Percentiles rank a stretch among this genome's conserved stretches.
Evolutionary conservation across 2,329 filamentous ascomycete species (phyloP).

Genomic region (Albifimbria verrucaria): DNA sequence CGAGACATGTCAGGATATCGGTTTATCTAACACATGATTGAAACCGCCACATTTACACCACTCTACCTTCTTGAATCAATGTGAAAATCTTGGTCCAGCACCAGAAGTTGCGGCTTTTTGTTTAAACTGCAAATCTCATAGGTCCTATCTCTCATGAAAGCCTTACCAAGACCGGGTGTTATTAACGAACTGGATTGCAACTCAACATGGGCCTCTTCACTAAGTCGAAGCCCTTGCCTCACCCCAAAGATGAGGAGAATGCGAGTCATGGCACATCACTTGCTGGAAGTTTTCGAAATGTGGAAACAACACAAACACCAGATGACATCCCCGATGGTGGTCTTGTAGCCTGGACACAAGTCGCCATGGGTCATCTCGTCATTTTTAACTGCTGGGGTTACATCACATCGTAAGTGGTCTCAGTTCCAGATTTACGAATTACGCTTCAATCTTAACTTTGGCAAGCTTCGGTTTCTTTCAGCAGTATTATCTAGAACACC

Average conservation of each 20-base stretch:
- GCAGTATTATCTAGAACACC: constrained; percentile 21
- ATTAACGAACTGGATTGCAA: too few species aligned
- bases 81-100: too few species aligned
- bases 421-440: not conserved
- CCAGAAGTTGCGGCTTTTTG: too few species aligned
- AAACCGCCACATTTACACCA: too few species aligned
- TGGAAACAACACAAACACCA: not conserved
- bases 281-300: not conserved
- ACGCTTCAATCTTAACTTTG: not conserved
- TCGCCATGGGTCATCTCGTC: constrained; percentile 17
- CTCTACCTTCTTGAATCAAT: too few species aligned
- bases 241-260: not conserved
- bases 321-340: constrained; percentile 16
- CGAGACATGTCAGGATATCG: too few species aligned
- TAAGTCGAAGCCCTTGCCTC: too few species aligned
- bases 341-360: constrained; percentile 20
- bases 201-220: too few species aligned
- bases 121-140: too few species aligned
- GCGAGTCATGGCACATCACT: not conserved
- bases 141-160: too few species aligned
- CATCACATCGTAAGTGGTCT: not conserved
- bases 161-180: too few species aligned
- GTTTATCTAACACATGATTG: too few species aligned
- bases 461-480: not conserved
- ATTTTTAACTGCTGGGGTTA: constrained; percentile 21